Evolutionary conservation across 2,329 filamentous ascomycete genomes (phyloP).

Genomic region (Trichophyton simii): DNA sequence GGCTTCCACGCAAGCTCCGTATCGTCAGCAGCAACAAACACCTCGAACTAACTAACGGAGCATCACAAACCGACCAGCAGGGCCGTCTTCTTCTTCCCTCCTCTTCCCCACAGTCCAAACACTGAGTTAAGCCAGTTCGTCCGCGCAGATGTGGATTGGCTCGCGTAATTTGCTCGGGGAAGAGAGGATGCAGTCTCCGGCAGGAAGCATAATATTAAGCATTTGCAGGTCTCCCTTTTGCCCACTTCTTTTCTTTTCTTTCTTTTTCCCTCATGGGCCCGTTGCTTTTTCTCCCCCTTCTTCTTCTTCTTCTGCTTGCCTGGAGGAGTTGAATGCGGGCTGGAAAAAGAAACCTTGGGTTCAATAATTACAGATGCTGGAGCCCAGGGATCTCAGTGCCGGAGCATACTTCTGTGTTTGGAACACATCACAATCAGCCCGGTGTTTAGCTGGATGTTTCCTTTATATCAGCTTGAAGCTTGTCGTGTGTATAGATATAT

Average conservation of each 20-base stretch:
- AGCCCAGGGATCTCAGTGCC: not conserved
- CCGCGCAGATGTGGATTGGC: slow-evolving; percentile 1
- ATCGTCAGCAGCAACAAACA: not conserved
- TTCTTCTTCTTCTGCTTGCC: too few species aligned
- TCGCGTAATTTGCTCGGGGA: slow-evolving; percentile 3
- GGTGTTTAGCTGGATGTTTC: too few species aligned
- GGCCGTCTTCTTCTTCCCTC: not conserved
- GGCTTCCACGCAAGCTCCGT: not conserved
- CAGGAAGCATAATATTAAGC: slow-evolving; percentile 3
- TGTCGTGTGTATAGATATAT: not conserved
- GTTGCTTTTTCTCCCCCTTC: not conserved
- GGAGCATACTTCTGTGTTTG: not conserved
- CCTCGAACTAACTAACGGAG: not conserved
- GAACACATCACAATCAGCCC: not conserved
- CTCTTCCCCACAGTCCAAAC: not conserved
- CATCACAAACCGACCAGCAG: not conserved
- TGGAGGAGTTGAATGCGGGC: not conserved
- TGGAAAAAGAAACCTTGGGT: not conserved
- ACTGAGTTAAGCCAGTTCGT: not conserved
- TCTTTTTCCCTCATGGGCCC: not conserved
- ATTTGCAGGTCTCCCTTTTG: not conserved
- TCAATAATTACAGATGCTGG: not conserved
- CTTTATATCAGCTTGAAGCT: too few species aligned
- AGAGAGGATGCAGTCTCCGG: not conserved
- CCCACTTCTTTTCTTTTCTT: not conserved